Evolutionary conservation across 2,329 filamentous ascomycete species (phyloP).

Genomic region (Pseudogymnoascus sp.): DNA sequence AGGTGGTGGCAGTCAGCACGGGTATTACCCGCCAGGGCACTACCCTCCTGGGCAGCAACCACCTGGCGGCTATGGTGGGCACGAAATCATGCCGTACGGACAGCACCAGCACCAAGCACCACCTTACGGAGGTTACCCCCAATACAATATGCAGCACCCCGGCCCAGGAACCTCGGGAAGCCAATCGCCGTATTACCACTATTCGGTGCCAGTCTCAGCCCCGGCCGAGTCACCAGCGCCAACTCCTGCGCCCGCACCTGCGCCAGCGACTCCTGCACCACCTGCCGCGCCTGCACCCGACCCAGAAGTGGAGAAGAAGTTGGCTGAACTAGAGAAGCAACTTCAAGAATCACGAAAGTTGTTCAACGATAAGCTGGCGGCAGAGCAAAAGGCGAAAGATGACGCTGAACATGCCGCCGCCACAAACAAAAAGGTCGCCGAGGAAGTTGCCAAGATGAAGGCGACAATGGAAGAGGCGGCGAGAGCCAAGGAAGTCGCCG

Average conservation of each 20-base stretch:
- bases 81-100: constrained; percentile 13
- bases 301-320: constrained; percentile 12
- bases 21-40: constrained; percentile 21
- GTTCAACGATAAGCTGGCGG: constrained; percentile 19
- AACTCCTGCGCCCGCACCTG: constrained; percentile 3
- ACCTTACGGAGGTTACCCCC: constrained; percentile 6
- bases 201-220: background rate
- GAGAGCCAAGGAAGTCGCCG: constrained; percentile 35
- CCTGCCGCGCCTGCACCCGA: background rate
- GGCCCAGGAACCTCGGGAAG: constrained; percentile 21
- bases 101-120: background rate
- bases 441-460: constrained; percentile 37
- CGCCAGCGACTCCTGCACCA: constrained; percentile 11
- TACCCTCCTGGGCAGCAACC: constrained; percentile 17
- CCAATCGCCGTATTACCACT: constrained; percentile 13
- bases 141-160: constrained; percentile 14
- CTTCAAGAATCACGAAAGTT: background rate
- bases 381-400: constrained; percentile 35
- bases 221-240: constrained; percentile 16
- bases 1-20: constrained; percentile 10
- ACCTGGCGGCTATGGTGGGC: constrained; percentile 18
- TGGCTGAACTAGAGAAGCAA: background rate
- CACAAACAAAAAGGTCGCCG: constrained; percentile 32
- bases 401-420: constrained; percentile 40
- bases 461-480: constrained; percentile 43